These are phyloP conservation scores for Barnettozyma botsteinii DNA, from an alignment of 805 yeast genomes.

Conservation along the genomic window DNA sequence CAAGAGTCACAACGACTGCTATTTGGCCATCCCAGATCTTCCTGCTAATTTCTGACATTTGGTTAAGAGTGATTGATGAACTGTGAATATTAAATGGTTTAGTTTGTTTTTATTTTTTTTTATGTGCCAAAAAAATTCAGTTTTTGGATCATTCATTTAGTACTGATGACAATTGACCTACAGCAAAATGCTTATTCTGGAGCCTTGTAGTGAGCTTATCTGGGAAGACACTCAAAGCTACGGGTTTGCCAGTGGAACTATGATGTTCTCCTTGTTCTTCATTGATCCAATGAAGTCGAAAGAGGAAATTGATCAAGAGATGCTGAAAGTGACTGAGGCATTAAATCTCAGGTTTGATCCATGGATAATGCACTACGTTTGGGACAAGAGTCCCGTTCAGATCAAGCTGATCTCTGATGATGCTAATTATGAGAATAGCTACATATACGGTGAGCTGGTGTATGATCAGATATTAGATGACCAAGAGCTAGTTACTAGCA, in stretches of 20 bases:
- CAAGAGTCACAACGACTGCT: constrained; percentile 35
- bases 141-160: background rate
- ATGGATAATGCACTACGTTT: constrained; percentile 37
- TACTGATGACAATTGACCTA: no score
- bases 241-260: constrained; percentile 12
- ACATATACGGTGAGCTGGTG: constrained; percentile 33
- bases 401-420: constrained; percentile 3
- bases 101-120: background rate
- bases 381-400: constrained; percentile 29
- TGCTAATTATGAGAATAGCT: constrained; percentile 3
- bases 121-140: no score
- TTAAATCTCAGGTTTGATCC: constrained; percentile 26
- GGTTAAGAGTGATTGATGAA: background rate
- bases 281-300: constrained; percentile 26
- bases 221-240: constrained; percentile 12
- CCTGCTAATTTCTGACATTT: constrained; percentile 30
- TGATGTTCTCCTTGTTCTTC: constrained; percentile 27
- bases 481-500: constrained; percentile 37
- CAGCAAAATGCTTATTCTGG: background rate
- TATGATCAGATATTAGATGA: constrained; percentile 42
- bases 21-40: constrained; percentile 51
- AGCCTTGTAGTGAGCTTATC: constrained; percentile 7
- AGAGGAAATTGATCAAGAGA: constrained; percentile 14
- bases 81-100: no score
- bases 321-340: constrained; percentile 17